Evolutionary conservation across 371 early-diverging fungal genomes (phyloP), one percentile per base, ranked within the genome.

Genomic region (Mortierella sp.): DNA sequence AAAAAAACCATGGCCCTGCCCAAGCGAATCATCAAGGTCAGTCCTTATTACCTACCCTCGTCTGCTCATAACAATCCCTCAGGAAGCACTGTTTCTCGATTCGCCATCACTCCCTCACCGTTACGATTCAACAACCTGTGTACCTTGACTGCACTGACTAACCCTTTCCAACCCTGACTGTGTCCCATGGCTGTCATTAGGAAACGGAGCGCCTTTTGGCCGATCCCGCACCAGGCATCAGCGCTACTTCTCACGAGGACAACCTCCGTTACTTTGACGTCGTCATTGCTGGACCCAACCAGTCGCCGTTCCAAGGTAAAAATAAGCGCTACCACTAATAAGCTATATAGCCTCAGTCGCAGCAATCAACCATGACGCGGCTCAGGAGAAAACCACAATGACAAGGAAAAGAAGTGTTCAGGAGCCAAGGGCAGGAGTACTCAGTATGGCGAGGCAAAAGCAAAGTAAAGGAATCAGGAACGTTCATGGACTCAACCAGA

Each of bases 221-320:
- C 67, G 98, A 99, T 77, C 98, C 99, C 22, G 97, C 95, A 44
- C 98, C 99, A n/a, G 99, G 98, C 48, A 98, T 99, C 74, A 91
- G 89, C 67, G 98, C 98, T 26, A 91, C 87, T 13, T 95, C 97
- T 53, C 96, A 97, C 77, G 98, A 98, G 63, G 97, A 96, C 76
- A 99, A 98, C 84, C 88, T 98, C 77, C 94, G 99, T 31, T 98
- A 99, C 86, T 98, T 99, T 90, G 97, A 99, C 90, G 99, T 99
- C 45, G 87, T 95, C 67, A 98, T 99, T 80, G 91, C 95, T 52
- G 99, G 99, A 5, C 99, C 99, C 34, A 79, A 87, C 41, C 95
- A 96, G 86, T 99, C 99, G 34, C 98, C 99, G 6, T 99, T 97
- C 87, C 98, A 99, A 94, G 98, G 99, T 96, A 88, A 77, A 52